Conservation (phyloP, 2,329 filamentous ascomycete species). For the Plectosphaerella cucumerina region DNA sequence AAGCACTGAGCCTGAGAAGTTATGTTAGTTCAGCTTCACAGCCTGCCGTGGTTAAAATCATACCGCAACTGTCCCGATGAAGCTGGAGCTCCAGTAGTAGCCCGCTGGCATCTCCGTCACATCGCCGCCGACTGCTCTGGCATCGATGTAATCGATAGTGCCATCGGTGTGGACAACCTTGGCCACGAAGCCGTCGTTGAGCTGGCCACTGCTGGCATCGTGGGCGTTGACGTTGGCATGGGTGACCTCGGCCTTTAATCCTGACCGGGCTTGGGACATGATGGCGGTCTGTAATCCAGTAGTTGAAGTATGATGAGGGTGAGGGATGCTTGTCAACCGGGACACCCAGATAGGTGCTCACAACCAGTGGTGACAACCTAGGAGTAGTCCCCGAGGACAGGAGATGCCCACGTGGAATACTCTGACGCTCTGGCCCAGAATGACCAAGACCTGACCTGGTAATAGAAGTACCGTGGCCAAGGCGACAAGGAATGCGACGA, state of each 20-base stretch:
- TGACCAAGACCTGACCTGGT: background rate
- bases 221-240: background rate
- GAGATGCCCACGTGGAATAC: too few species aligned
- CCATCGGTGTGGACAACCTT: slow-evolving; percentile 33
- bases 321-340: too few species aligned
- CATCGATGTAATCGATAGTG: slow-evolving; percentile 34
- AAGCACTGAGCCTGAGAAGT: slow-evolving; percentile 23
- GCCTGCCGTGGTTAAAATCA: slow-evolving; percentile 8
- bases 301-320: too few species aligned
- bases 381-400: too few species aligned
- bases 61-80: slow-evolving; percentile 34
- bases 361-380: too few species aligned
- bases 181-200: slow-evolving; percentile 17
- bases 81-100: slow-evolving; percentile 33
- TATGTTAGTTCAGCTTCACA: background rate
- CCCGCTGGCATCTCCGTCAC: slow-evolving; percentile 32
- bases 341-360: too few species aligned
- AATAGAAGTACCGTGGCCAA: too few species aligned
- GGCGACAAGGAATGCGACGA: too few species aligned
- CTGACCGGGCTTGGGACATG: too few species aligned
- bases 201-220: slow-evolving; percentile 16
- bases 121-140: slow-evolving; percentile 36
- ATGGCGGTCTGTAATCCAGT: too few species aligned
- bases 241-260: too few species aligned
- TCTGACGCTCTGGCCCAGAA: too few species aligned